Evolutionary conservation across 768 basidiomycete genomes (phyloP), one percentile per base, ranked within the genome.

Genomic region (Imleria badia): DNA sequence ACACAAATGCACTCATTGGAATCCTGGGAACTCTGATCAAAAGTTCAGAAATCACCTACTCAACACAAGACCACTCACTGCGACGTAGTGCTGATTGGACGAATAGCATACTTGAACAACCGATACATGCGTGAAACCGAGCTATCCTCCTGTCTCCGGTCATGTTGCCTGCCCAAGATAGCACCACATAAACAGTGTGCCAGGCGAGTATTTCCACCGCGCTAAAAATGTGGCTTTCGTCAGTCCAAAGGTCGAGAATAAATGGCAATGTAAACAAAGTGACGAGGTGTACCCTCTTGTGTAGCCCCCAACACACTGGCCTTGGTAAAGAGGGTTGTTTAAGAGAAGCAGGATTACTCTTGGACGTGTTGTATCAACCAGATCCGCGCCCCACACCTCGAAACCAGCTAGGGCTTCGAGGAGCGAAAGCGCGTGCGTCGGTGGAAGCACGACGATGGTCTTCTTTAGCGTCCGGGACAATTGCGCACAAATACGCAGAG

Each of bases 341-440:
- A 78, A 77, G 80, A 82, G 84, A 66, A 74, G 58, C 38, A 51
- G 61, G 57, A 40, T 87, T 75, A 43, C 75, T 96, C 65, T 97
- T 68, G 95, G 95, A 91, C 89, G 81, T 60, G 74, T 89, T 87
- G 94, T 95, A 98, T 98, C 95, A 85, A 88, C 89, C 90, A 81
- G 74, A 73, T 48, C 63, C 65, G 57, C 68, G 43, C 47, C 51
- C 47, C 40, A 56, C 53, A 30, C 56, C 60, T 58, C 43, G 62
- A 70, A 82, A 87, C 85, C 85, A 70, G 63, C 79, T 20, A 67
- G 83, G 85, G 88, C 74, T 91, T 81, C 78, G 54, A 60, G 61
- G 60, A 52, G 59, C 22, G 26, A 55, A 36, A 33, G 35, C 60
- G 56, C 52, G 53, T 54, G 29, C 89, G 77, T 78, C 82, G 85